Evolutionary conservation across 176 grass and related monocot genomes (phyloP), one percentile per base, ranked within the genome.

Genomic region (Secale cereale): DNA sequence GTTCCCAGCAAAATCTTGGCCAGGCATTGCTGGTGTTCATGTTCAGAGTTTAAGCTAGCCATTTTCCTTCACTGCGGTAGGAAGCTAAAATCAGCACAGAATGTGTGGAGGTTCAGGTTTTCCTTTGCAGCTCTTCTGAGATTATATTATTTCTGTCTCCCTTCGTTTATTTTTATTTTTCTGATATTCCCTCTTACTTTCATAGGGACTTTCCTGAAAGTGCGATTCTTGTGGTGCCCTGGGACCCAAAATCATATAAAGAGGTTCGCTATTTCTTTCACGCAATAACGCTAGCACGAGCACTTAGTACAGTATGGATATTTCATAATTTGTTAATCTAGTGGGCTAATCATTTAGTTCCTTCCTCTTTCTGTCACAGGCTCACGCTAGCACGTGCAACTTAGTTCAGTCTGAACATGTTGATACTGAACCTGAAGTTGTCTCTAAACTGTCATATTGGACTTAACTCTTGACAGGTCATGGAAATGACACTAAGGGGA

Each of bases 401-500:
- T n/a, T n/a, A 35, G 23, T 15, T 74, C 17, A 46, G 10, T 35
- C 76, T 59, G 15, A 14, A 16, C 25, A 1, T 65, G 50, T 7
- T 74, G 1, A 37, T 78, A 27, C 29, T 17, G 12, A 79, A 50
- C 43, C 29, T 25, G 19, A 80, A 57, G 28, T 8, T 31, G 3
- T 15, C 28, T 85, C 35, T 71, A 17, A 64, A 83, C 54, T 54
- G 2, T 40, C 8, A 66, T 29, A 69, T 52, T 88, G 8, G 85
- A 65, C 36, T 81, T 73, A 20, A 33, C 40, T 32, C 29, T 81
- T 87, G 70, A 68, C 87, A 94, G 93, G 81, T 90, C 68, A 90
- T 92, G 65, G 87, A 94, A 90, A 86, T 92, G 87, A 74, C 88
- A 74, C 87, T 84, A 59, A 90, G 93, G 81, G 93, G 87, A 57